Percentiles rank a stretch among this genome's conserved stretches.
Evolutionary conservation across 129 eudicot species (phyloP).

Genomic region (Flaveria ramosissima): DNA sequence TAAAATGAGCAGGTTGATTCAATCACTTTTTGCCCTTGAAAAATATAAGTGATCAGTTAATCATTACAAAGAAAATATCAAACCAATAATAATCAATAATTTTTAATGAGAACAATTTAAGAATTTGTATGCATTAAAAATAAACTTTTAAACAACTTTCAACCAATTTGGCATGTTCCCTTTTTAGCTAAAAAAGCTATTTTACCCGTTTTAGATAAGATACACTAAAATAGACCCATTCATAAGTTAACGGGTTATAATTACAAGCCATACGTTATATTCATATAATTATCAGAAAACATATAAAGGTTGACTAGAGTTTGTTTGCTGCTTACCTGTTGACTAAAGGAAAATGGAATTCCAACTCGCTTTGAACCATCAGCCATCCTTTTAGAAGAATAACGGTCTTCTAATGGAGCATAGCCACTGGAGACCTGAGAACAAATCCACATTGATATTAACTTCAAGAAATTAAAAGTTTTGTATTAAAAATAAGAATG

Average conservation of each 20-base stretch:
- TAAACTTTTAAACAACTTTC: not conserved
- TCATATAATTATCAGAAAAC: not conserved
- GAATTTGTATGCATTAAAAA: not conserved
- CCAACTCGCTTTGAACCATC: conserved; percentile 93
- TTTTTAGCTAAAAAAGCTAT: not conserved
- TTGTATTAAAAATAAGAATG: not conserved
- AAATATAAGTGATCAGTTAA: not conserved
- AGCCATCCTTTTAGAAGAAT: conserved; percentile 67
- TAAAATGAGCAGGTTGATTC: not conserved
- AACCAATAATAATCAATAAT: no score
- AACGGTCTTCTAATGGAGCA: conserved; percentile 42
- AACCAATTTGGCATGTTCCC: not conserved
- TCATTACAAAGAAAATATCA: not conserved
- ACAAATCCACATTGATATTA: not conserved
- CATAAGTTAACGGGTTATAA: not conserved
- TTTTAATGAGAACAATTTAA: no score
- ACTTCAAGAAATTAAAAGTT: not conserved
- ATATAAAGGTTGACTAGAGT: not conserved
- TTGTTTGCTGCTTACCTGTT: conserved; percentile 47
- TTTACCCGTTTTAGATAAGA: not conserved
- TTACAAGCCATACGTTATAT: not conserved
- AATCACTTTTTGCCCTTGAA: not conserved
- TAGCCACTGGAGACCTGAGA: conserved; percentile 53
- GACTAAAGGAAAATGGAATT: conserved; percentile 58
- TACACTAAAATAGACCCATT: not conserved